A percentile compares a stretch with the other conserved stretches of the same genome.
These are phyloP conservation scores for Vanderwaltozyma verrucispora DNA, from an alignment of 805 yeast genomes.

Conservation along the genomic window DNA sequence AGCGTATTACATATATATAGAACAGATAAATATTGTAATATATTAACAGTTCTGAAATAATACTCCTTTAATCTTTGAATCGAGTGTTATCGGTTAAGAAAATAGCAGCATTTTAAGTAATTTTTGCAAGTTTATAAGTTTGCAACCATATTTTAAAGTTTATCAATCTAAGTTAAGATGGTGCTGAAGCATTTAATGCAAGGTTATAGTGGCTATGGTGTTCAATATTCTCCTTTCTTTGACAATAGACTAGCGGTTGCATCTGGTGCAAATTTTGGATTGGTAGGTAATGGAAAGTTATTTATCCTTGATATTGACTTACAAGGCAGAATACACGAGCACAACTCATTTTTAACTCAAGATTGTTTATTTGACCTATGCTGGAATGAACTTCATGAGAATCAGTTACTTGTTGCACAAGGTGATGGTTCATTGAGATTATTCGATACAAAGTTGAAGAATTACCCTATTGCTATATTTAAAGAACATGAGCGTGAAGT, in stretches of 20 bases:
- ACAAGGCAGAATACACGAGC: constrained; percentile 48
- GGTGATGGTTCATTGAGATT: constrained; percentile 87
- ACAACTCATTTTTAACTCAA: constrained; percentile 70
- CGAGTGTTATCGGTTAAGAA: no score
- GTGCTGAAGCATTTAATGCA: constrained; percentile 63
- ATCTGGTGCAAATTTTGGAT: constrained; percentile 83
- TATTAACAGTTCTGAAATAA: no score
- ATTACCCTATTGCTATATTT: constrained; percentile 65
- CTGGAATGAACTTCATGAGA: constrained; percentile 88
- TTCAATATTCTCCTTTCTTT: constrained; percentile 83
- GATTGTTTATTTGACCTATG: constrained; percentile 83
- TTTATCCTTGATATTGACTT: constrained; percentile 58
- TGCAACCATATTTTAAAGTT: no score
- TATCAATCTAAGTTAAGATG: no score
- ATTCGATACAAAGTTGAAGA: constrained; percentile 50
- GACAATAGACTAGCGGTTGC: constrained; percentile 88
- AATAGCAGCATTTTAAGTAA: no score
- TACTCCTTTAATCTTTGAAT: no score
- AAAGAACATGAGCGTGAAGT: constrained; percentile 73
- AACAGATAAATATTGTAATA: no score
- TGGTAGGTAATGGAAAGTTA: constrained; percentile 88
- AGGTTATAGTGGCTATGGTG: constrained; percentile 81
- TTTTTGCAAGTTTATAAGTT: no score
- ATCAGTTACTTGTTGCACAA: constrained; percentile 69
- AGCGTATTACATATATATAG: no score